Conservation (phyloP, 257 asterid species). For the Nicotiana undulata region DNA sequence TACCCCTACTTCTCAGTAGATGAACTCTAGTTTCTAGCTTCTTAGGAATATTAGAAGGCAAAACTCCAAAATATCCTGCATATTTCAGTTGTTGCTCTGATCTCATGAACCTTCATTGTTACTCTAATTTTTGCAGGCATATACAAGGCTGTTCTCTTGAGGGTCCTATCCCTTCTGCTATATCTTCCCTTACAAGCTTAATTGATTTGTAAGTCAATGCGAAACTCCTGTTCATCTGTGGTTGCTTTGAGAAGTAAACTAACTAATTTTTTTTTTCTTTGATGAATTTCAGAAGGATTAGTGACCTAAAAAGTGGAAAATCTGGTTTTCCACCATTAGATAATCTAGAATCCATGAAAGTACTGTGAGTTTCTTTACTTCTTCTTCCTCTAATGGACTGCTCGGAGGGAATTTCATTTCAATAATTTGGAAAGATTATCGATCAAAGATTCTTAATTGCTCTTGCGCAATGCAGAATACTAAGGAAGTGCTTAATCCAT, state of each 20-base stretch:
- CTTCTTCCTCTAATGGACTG: not conserved
- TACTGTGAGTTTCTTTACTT: slow-evolving; percentile 43
- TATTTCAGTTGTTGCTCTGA: not conserved
- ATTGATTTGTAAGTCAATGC: slow-evolving; percentile 57
- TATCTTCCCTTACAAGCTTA: slow-evolving; percentile 59
- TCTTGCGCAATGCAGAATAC: slow-evolving; percentile 30
- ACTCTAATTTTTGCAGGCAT: slow-evolving; percentile 46
- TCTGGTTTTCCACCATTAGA: slow-evolving; percentile 61
- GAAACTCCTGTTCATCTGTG: not conserved
- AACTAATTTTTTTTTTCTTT: not conserved
- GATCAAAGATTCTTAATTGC: not conserved
- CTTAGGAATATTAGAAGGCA: not conserved
- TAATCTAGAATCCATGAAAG: slow-evolving; percentile 46
- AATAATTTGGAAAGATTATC: not conserved
- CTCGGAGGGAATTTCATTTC: not conserved
- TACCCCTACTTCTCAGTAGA: not conserved
- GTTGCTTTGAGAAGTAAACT: not conserved
- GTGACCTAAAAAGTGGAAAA: slow-evolving; percentile 57
- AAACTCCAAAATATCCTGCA: not conserved
- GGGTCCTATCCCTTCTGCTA: slow-evolving; percentile 80
- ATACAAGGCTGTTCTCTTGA: slow-evolving; percentile 85
- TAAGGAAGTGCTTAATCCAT: slow-evolving; percentile 54
- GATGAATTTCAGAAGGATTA: slow-evolving; percentile 69
- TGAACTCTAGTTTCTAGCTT: not conserved
- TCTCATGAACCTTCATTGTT: slow-evolving; percentile 6